Base-by-base conservation (phyloP, 2,329 filamentous ascomycete species). In the Cladosporium sp. region DNA sequence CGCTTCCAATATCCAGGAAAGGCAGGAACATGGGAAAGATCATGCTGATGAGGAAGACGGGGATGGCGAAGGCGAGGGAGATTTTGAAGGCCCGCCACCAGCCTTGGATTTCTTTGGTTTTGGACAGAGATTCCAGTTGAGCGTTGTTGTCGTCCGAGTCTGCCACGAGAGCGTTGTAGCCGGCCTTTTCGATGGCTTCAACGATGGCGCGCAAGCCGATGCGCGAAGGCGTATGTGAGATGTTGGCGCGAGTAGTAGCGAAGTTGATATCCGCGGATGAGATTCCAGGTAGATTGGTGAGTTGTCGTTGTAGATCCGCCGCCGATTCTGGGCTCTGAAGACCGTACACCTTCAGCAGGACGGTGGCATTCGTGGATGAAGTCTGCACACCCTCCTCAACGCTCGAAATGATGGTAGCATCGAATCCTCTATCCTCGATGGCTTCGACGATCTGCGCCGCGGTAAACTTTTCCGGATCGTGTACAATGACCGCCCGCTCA, bases 61-160 rank as follows among this genome's bases (percentile, higher is more conserved):
- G 93, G 7, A 97, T 71, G 3, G 91, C 90, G 65, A 97, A 97
- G 3, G 78, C 76, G 3, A 88, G 62, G 0, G 90, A 95, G 7
- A 85, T 77, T 55, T 79, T 77, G 69, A 97, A 95, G 0, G 90
- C 88, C 25, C 76, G 80, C 54, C 81, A 83, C 93, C 93, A 98
- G 68, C 95, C 90, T 56, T 86, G 87, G 55, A 98, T 95, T 68
- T 98, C 93, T 59, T 88, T 88, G 0, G 93, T 97, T 72, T 98
- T 98, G 7, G 93, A 87, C 2, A 98, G 78, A 1, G 93, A 97
- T 67, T 97, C 90, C 2, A 98, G 79, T 66, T 98, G 93, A 1
- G 93, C 92, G 63, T 95, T 95, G 67, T 95, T 97, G 70, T 98
- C 93, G 61, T 97, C 89, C 47, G 84, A 86, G 57, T 97, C 92